Base-by-base conservation (phyloP, 805 yeast species). In the Metschnikowia baotianmanensis region DNA sequence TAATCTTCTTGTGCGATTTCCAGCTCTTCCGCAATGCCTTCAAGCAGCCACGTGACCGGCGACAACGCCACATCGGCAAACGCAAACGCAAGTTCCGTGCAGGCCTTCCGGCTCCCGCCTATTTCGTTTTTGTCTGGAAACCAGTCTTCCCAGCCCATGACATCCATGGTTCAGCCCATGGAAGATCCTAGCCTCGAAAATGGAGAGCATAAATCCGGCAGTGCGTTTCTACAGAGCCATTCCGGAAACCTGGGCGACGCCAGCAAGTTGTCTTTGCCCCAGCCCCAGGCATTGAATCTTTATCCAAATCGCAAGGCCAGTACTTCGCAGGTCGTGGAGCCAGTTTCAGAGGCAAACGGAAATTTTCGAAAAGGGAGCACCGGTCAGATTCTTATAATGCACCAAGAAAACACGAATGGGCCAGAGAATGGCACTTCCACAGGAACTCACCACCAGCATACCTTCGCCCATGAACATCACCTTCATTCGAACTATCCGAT, bases 61-160 rank as follows among this genome's bases (percentile, higher is more conserved):
- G 6, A 26, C 30, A 10, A 13, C n/a, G 30, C n/a, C n/a, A n/a
- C n/a, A n/a, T n/a, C n/a, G n/a, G n/a, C n/a, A n/a, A n/a, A n/a
- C n/a, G n/a, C n/a, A n/a, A n/a, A n/a, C n/a, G n/a, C n/a, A n/a
- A n/a, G n/a, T n/a, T n/a, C n/a, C n/a, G n/a, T n/a, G n/a, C 25
- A 23, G 5, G 36, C 25, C 3, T 52, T 57, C 24, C 45, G 56
- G 28, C 52, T 57, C 28, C 61, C 61, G 17, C 59, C 61, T 10
- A 63, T 63, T 11, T 56, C 63, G 18, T 62, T 61, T 36, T 46
- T 63, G 34, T 57, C 65, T 4, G 48, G 50, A 12, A 34, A 33
- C 25, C 45, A 39, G 13, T 27, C 23, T 8, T 24, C 44, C 9
- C 31, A 32, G n/a, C 40, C 23, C 11, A 23, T 33, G 20, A 27